Base-by-base conservation (phyloP, 352 stramenopile species). In the Phytophthora quininea region DNA sequence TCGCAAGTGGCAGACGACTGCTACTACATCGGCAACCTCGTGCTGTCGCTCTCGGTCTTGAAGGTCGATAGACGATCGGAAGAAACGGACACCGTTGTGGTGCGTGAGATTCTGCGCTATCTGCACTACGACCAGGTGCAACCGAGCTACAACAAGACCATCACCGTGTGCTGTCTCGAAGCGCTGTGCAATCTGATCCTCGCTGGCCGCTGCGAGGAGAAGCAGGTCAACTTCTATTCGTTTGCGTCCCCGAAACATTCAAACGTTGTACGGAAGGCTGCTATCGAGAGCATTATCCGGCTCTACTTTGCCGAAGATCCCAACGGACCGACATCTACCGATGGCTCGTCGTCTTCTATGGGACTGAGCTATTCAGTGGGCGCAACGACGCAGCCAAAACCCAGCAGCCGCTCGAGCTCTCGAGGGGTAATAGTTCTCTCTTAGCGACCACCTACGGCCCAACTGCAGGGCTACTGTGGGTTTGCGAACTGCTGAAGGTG, bases 121-220 rank as follows among this genome's bases (percentile, higher is more conserved):
- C 52, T 95, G 56, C 81, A 94, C 61, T 95, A 95, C 56, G 88
- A 95, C 62, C 83, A 93, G 56, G 84, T 95, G 6, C 82, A 93
- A 62, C 86, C 88, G 10, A 95, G 88, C 62, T 91, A 92, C 62
- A 78, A 81, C 63, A 89, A 91, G 58, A 94, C 82, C 2, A 81
- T 94, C 52, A 95, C 86, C 0, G 83, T 94, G 33, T 93, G 86
- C 70, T 93, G 86, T 55, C 63, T 95, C 5, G 86, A 95, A 33
- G 88, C 86, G 10, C 55, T 95, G 53, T 95, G 88, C 49, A 95
- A 95, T 54, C 47, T 95, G 9, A 72, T 92, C 37, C 58, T 95
- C 15, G 80, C 77, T 32, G 85, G 85, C 1, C 79, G 85, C 0
- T 94, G 82, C 49, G 72, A 91, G 9, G 79, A 89, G 46, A 91